These are phyloP conservation scores for Prunus dulcis DNA, from an alignment of 306 rosid species.

Conservation along the genomic window DNA sequence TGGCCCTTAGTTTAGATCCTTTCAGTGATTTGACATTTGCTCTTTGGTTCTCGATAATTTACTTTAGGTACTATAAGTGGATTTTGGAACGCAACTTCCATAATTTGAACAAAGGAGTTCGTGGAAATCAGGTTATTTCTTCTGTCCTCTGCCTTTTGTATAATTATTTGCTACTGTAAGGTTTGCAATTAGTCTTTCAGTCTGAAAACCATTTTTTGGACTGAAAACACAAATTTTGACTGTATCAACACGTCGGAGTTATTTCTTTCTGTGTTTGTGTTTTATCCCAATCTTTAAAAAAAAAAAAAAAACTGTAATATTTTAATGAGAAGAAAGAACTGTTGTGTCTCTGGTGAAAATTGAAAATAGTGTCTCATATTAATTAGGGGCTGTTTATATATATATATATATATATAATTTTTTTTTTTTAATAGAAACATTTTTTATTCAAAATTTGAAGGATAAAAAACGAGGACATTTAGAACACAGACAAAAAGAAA, in stretches of 20 bases:
- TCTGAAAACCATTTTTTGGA: neutral
- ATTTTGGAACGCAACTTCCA: conserved; percentile 99
- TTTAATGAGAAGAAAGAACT: neutral
- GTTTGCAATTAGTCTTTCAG: neutral
- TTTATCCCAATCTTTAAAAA: neutral
- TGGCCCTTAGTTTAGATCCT: neutral
- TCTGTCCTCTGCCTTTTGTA: neutral
- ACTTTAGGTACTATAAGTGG: conserved; percentile 94
- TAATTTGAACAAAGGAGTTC: conserved; percentile 98
- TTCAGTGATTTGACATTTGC: conserved; percentile 19
- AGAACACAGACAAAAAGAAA: too few species aligned
- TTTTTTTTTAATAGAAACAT: too few species aligned
- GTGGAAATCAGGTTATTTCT: conserved; percentile 87
- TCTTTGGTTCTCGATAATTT: conserved; percentile 21
- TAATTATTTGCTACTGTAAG: neutral
- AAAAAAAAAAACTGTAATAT: neutral
- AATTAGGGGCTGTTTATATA: neutral
- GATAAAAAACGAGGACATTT: too few species aligned
- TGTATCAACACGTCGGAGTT: neutral
- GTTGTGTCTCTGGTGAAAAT: neutral
- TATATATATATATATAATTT: too few species aligned
- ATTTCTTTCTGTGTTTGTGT: neutral
- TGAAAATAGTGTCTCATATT: neutral
- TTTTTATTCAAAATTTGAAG: too few species aligned
- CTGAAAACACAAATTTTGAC: neutral